Evolutionary conservation across 345 rosid genomes (phyloP).

Genomic region (Gossypioides kirkii): DNA sequence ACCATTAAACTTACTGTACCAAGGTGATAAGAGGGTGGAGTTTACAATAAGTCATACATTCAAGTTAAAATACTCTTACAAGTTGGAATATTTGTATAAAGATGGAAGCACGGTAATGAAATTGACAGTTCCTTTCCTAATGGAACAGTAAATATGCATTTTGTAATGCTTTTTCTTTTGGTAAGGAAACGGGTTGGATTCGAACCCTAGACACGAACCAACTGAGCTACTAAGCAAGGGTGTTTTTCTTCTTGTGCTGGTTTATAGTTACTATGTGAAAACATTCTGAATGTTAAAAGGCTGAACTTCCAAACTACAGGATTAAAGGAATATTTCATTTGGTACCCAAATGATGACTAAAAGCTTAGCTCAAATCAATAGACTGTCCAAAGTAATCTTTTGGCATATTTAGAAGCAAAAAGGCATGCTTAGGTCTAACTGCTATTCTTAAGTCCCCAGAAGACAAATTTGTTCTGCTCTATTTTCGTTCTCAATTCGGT

Average conservation of each 20-base stretch:
- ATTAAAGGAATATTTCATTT: background rate
- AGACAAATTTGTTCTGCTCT: slow-evolving; percentile 3
- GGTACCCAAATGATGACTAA: background rate
- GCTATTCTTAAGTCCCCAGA: background rate
- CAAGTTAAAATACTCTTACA: background rate
- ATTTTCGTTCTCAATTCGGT: slow-evolving; percentile 6
- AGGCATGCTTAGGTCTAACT: background rate
- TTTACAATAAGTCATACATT: background rate
- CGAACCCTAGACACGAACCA: background rate
- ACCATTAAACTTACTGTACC: background rate
- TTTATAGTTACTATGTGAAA: background rate
- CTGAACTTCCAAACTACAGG: background rate
- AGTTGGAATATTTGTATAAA: background rate
- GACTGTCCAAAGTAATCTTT: background rate
- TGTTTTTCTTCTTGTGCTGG: background rate
- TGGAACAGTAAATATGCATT: background rate
- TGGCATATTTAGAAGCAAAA: background rate
- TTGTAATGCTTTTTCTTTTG: background rate
- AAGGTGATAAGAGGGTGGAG: background rate
- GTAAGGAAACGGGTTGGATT: background rate
- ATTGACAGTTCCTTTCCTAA: background rate
- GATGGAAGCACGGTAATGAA: background rate
- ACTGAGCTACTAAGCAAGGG: background rate
- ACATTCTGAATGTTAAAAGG: slow-evolving; percentile 7
- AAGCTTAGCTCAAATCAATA: slow-evolving; percentile 6